Conservation (phyloP, 495 filamentous ascomycete species). For the Talaromyces trachyspermus region DNA sequence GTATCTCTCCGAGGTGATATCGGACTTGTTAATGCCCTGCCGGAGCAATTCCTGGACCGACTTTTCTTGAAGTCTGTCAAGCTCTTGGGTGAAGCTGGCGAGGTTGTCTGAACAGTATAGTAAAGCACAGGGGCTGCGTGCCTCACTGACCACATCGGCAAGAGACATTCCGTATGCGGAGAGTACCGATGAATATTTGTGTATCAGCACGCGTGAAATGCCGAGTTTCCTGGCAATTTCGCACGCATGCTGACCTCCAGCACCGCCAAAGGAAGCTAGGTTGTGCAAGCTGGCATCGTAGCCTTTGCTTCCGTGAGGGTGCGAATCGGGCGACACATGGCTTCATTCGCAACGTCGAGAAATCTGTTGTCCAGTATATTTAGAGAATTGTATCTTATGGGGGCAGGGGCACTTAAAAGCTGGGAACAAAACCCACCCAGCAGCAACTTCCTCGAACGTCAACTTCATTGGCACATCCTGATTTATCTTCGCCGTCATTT, state of each 20-base stretch:
- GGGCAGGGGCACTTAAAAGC: neutral
- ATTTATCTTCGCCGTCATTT: constrained; percentile 54
- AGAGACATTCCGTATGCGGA: constrained; percentile 48
- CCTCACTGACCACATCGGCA: constrained; percentile 46
- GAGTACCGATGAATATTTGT: constrained; percentile 45
- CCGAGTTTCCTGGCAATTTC: constrained; percentile 40
- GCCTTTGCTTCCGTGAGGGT: constrained; percentile 44
- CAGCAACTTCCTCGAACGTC: constrained; percentile 67
- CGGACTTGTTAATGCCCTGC: constrained; percentile 13
- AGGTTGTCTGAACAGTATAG: too few species aligned
- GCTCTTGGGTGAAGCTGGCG: constrained; percentile 23
- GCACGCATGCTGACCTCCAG: constrained; percentile 49
- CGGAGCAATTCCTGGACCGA: constrained; percentile 24
- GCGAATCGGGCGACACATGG: constrained; percentile 47
- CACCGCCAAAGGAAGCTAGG: constrained; percentile 45
- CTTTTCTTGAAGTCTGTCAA: constrained; percentile 22
- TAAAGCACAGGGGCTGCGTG: constrained; percentile 42
- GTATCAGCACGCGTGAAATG: constrained; percentile 44
- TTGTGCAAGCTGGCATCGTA: constrained; percentile 44
- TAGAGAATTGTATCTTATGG: too few species aligned
- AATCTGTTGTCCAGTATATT: constrained; percentile 71
- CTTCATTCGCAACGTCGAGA: constrained; percentile 48
- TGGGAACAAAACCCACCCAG: neutral
- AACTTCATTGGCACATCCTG: constrained; percentile 52
- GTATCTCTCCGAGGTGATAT: constrained; percentile 37